Evolutionary conservation across 2,329 filamentous ascomycete species (phyloP), one percentile per base, ranked within the genome.

Genomic region (Aspergillus neoniger): DNA sequence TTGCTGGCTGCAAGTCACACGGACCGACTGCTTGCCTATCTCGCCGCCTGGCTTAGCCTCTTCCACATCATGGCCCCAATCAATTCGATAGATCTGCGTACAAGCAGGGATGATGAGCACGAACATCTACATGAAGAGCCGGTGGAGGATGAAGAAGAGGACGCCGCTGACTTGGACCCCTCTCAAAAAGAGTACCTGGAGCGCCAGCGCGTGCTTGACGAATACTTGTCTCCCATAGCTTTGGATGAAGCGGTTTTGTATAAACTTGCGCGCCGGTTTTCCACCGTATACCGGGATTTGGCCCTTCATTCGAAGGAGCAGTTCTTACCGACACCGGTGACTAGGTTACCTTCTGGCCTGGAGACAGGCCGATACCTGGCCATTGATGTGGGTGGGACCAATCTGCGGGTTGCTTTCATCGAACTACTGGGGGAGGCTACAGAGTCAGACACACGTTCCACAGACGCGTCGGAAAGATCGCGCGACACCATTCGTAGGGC

Each of bases 371-470:
- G 78, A 25, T 85, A 85, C 64, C 67, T 85, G 54, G 82, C 82
- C 50, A 85, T 86, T 57, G 83, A 86, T 70, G 82, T 86, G 38
- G 83, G 83, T 48, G 83, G 83, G 5, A 83, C 80, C 57, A 85
- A 85, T 63, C 73, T 86, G 47, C 77, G 83, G 61, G 83, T 85
- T 19, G 83, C 82, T 3, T 85, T 85, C 59, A 82, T 86, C 61
- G 82, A 86, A 57, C 69, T 86, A 25, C 61, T 81, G 17, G 79
- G 79, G 15, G 79, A 81, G 54, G 69, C 73, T 17, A 72, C 72
- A 10, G 77, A 79, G 39, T 68, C 72, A 7, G 74, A 76, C 63
- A 67, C 64, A 60, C 68, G 65, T 21, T 61, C 73, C 12, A 65
- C 68, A 41, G 68, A 72, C 64, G 71, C 70, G n/a, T 71, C 70